These are phyloP conservation scores for Fusarium albidum DNA, from an alignment of 2,329 filamentous ascomycete genomes.

Conservation along the genomic window DNA sequence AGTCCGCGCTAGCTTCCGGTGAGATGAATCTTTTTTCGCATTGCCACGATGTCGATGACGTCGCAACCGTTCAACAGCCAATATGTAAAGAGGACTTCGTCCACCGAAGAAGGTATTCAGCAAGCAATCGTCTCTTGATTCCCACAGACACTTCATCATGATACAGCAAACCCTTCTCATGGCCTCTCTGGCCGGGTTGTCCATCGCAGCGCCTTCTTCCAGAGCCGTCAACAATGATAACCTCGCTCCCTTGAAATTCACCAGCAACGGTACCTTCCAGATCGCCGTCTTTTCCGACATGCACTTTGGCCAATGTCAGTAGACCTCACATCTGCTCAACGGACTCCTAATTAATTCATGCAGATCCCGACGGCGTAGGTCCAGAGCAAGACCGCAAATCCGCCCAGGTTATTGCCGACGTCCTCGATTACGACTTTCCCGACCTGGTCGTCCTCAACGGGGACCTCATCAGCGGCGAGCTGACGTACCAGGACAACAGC, in stretches of 20 bases:
- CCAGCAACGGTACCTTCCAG: constrained; percentile 33
- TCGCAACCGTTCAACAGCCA: constrained; percentile 10
- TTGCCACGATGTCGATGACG: constrained; percentile 14
- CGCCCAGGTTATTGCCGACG: constrained; percentile 61
- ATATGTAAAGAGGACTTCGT: constrained; percentile 17
- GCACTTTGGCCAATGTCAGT: constrained; percentile 36
- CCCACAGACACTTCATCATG: neutral
- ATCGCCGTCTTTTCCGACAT: constrained; percentile 37
- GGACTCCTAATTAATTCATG: neutral
- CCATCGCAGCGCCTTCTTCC: constrained; percentile 2
- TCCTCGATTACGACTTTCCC: constrained; percentile 65
- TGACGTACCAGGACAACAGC: constrained; percentile 61
- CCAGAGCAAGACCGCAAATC: constrained; percentile 65
- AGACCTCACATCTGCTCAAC: too few species aligned
- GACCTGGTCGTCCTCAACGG: constrained; percentile 75
- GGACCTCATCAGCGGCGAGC: constrained; percentile 75
- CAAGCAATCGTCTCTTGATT: neutral
- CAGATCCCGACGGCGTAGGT: constrained; percentile 19
- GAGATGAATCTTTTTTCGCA: neutral
- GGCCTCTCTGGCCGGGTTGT: constrained; percentile 10
- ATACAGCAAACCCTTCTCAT: constrained; percentile 2
- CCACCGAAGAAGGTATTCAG: constrained; percentile 4
- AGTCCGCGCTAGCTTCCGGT: neutral
- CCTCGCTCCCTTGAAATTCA: constrained; percentile 29
- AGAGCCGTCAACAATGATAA: constrained; percentile 18